Evolutionary conservation across 305 asterid species (phyloP).

Genomic region (Fraxinus xanthoxyloides): DNA sequence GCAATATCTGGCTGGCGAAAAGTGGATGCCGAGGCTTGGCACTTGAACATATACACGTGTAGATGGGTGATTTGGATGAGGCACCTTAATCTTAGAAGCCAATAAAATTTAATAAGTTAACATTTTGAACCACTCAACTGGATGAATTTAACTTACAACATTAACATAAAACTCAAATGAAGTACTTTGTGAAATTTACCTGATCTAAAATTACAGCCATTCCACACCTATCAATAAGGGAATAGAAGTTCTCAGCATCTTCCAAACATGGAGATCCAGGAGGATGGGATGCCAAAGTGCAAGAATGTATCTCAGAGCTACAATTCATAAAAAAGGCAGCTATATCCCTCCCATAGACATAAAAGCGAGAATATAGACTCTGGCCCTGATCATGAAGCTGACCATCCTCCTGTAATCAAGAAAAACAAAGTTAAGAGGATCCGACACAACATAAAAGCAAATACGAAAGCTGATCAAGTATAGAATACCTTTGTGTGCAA

Average conservation of each 20-base stretch:
- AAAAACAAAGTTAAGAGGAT: conserved; percentile 18
- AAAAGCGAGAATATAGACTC: conserved; percentile 81
- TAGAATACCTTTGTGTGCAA: conserved; percentile 76
- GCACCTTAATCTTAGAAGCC: conserved; percentile 69
- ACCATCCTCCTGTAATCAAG: conserved; percentile 57
- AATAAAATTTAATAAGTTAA: conserved; percentile 18
- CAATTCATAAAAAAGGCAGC: conserved; percentile 85
- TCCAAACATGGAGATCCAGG: conserved; percentile 51
- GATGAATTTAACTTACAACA: conserved; percentile 6
- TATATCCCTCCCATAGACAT: conserved; percentile 93
- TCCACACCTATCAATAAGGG: conserved; percentile 92
- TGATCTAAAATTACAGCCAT: conserved; percentile 91
- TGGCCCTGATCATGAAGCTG: conserved; percentile 58
- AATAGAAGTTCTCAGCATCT: conserved; percentile 52
- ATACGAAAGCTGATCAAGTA: conserved; percentile 14
- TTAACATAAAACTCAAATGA: not conserved
- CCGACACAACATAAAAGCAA: conserved; percentile 21
- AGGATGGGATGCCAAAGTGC: conserved; percentile 56
- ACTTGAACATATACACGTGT: conserved; percentile 83
- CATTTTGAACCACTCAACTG: not conserved
- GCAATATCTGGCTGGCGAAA: conserved; percentile 83
- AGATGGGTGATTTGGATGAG: conserved; percentile 83
- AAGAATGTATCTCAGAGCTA: conserved; percentile 45
- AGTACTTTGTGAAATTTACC: conserved; percentile 43
- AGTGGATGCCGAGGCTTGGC: conserved; percentile 93